A percentile compares a stretch with the other conserved stretches of the same genome.
Evolutionary conservation across 2,329 filamentous ascomycete species (phyloP).

Genomic region (Nemania sp.): DNA sequence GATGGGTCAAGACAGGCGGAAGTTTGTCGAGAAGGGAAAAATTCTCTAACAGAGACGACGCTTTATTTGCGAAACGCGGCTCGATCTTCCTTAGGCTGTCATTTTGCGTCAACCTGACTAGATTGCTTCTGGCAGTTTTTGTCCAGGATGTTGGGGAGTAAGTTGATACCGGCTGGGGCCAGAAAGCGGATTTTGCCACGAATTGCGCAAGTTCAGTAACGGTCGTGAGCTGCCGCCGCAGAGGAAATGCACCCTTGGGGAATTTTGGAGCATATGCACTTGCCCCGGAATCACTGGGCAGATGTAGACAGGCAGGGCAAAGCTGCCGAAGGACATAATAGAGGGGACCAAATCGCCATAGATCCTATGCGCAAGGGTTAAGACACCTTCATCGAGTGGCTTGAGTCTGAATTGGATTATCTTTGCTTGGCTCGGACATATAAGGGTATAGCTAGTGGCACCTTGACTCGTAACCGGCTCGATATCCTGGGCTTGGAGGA

Average conservation of each 20-base stretch:
- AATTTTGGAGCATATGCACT: slow-evolving; percentile 17
- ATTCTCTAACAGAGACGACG: slow-evolving; percentile 9
- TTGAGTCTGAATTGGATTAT: slow-evolving; percentile 18
- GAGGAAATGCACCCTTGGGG: slow-evolving; percentile 9
- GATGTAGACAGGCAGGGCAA: slow-evolving; percentile 6
- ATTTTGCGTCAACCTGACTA: slow-evolving; percentile 12
- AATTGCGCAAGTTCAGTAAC: background rate
- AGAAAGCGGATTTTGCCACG: too few relatives aligned
- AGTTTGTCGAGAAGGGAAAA: slow-evolving; percentile 15
- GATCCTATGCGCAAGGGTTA: slow-evolving; percentile 17
- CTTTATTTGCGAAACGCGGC: slow-evolving; percentile 15
- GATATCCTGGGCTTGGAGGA: background rate
- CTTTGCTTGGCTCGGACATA: slow-evolving; percentile 12
- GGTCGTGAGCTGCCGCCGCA: slow-evolving; percentile 10
- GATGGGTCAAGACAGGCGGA: slow-evolving; percentile 12
- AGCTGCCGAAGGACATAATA: background rate
- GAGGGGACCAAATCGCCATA: slow-evolving; percentile 20
- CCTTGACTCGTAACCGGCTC: slow-evolving; percentile 1
- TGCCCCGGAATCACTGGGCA: slow-evolving; percentile 13
- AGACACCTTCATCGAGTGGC: slow-evolving; percentile 11
- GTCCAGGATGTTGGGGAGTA: slow-evolving; percentile 10
- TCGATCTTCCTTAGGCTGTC: slow-evolving; percentile 13
- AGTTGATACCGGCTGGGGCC: too few relatives aligned
- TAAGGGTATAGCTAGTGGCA: slow-evolving; percentile 14
- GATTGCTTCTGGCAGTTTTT: slow-evolving; percentile 17